A percentile compares a stretch with the other conserved stretches of the same genome.
Conservation (phyloP, 805 yeast genomes). For the Monosporozyma unispora region DNA sequence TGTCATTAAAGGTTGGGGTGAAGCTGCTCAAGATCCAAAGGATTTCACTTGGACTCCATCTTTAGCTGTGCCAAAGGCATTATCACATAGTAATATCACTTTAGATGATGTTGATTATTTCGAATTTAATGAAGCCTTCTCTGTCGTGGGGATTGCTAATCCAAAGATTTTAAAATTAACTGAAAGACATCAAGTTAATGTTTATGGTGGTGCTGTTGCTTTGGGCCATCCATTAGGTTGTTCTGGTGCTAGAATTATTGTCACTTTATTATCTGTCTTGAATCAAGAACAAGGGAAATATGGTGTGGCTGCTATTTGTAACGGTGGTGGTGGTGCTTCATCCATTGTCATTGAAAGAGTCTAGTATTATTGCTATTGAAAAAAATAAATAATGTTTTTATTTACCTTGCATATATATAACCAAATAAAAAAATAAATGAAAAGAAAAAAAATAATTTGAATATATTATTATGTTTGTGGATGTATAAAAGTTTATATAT, state of each 20-base stretch:
- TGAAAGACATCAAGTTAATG: constrained; percentile 56
- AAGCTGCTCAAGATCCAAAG: constrained; percentile 90
- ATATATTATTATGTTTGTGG: background rate
- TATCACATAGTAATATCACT: constrained; percentile 68
- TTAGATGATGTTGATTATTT: constrained; percentile 71
- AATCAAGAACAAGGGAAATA: constrained; percentile 76
- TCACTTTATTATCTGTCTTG: constrained; percentile 74
- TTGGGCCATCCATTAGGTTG: constrained; percentile 92
- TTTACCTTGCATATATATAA: background rate
- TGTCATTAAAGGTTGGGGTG: constrained; percentile 90
- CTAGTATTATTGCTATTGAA: constrained; percentile 3
- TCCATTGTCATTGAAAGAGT: constrained; percentile 77
- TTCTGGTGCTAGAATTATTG: constrained; percentile 91
- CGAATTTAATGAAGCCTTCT: constrained; percentile 96
- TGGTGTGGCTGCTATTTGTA: constrained; percentile 95
- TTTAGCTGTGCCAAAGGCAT: constrained; percentile 90
- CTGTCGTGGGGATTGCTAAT: constrained; percentile 92
- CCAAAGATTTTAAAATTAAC: constrained; percentile 58
- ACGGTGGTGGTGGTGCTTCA: constrained; percentile 99
- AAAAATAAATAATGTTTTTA: no score
- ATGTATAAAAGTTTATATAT: background rate
- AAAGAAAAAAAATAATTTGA: background rate
- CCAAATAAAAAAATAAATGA: background rate
- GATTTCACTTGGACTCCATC: constrained; percentile 96
- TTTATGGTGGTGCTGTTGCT: constrained; percentile 94